Evolutionary conservation across 306 rosid genomes (phyloP).

Genomic region (Cucurbita pepo): DNA sequence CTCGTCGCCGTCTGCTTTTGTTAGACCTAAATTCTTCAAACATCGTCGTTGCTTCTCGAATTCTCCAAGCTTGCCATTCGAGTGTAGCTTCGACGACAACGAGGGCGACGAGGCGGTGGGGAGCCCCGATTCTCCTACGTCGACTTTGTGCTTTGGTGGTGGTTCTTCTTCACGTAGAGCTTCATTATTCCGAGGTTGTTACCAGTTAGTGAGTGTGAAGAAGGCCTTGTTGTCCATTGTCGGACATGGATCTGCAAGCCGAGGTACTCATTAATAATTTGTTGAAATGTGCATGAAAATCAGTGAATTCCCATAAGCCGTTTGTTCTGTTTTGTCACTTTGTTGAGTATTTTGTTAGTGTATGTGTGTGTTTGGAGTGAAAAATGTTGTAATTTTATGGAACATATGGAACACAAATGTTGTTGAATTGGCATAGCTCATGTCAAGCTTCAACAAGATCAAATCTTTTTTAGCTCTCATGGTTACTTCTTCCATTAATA

Average conservation of each 20-base stretch:
- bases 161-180: neutral
- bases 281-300: neutral
- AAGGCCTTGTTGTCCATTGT: constrained; percentile 3
- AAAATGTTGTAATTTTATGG: neutral
- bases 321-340: neutral
- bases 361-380: neutral
- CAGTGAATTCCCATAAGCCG: neutral
- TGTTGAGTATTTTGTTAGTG: neutral
- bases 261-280: neutral
- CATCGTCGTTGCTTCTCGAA: neutral
- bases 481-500: no score
- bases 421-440: neutral
- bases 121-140: neutral
- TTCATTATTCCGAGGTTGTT: neutral
- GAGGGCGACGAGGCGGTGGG: neutral
- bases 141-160: constrained; percentile 3
- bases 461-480: neutral
- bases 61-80: neutral
- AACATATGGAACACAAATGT: neutral
- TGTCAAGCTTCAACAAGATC: neutral
- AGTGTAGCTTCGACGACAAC: neutral
- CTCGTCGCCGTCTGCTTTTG: neutral
- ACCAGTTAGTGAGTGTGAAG: constrained; percentile 9
- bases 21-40: neutral
- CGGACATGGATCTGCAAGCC: constrained; percentile 4